phyloP scores from a whole-genome alignment of 2,329 filamentous ascomycete genomes.

The Ophiocordyceps australis region DNA sequence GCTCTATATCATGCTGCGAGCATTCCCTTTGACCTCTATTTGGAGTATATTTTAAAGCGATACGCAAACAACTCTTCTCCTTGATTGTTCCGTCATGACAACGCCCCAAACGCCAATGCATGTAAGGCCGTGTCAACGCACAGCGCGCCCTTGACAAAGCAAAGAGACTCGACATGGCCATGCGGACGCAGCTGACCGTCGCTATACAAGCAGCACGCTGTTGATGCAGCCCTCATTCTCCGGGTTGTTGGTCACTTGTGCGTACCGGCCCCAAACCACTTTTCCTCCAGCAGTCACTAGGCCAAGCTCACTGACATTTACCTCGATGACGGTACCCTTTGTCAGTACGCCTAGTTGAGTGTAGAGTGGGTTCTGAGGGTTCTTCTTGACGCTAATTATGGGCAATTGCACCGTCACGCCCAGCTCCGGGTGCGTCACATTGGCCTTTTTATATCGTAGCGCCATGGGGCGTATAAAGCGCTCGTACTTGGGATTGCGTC shows the following conservation, averaged over 20 bases:
- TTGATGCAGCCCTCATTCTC: conserved; percentile 29
- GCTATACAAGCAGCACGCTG: conserved; percentile 15
- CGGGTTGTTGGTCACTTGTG: conserved; percentile 28
- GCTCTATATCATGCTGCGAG: too few relatives aligned
- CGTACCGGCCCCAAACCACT: conserved; percentile 80
- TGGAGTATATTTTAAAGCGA: too few relatives aligned
- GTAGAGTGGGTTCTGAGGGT: conserved; percentile 73
- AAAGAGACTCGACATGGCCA: too few relatives aligned
- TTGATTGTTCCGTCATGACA: too few relatives aligned
- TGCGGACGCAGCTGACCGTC: too few relatives aligned
- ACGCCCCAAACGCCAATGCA: conserved; percentile 9
- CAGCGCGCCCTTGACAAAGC: too few relatives aligned
- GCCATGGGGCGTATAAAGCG: conserved; percentile 32
- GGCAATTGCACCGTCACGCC: conserved; percentile 77
- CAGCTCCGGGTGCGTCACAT: conserved; percentile 55
- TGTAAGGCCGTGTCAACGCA: conserved; percentile 5
- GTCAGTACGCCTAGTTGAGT: conserved; percentile 83
- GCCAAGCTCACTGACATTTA: conserved; percentile 84
- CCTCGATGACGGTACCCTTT: conserved; percentile 65
- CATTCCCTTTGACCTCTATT: too few relatives aligned
- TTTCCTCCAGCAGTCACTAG: conserved; percentile 83
- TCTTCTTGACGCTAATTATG: conserved; percentile 49
- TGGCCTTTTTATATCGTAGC: conserved; percentile 30
- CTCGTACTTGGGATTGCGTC: conserved; percentile 67
- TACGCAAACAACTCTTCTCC: too few relatives aligned